A percentile compares a stretch with the other conserved stretches of the same genome.
phyloP scores from a whole-genome alignment of 1,284 basidiomycete species.

The Retiboletus flavoniger region DNA sequence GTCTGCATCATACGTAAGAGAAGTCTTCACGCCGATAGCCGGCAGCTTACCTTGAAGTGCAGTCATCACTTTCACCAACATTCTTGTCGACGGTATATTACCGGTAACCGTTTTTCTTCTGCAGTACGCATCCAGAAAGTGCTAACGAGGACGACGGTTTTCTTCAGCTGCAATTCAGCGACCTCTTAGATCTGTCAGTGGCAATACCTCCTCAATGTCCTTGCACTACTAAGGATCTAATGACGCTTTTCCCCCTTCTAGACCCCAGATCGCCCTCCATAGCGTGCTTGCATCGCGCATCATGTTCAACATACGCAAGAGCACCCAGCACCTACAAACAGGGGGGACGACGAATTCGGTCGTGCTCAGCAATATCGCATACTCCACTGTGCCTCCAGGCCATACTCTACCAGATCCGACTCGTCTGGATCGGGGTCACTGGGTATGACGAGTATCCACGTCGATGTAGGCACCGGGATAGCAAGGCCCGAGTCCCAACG shows the following conservation, averaged over 20 bases:
- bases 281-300: not conserved
- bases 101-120: slow-evolving; percentile 6
- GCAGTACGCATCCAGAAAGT: not conserved
- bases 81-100: slow-evolving; percentile 15
- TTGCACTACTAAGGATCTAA: not conserved
- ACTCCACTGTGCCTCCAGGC: not conserved
- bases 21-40: not conserved
- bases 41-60: not conserved
- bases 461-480: not conserved
- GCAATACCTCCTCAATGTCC: not conserved
- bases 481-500: not conserved
- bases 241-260: not conserved
- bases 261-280: not conserved
- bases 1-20: slow-evolving; percentile 18
- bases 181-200: slow-evolving; percentile 5
- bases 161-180: slow-evolving; percentile 7
- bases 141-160: not conserved
- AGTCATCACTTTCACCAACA: slow-evolving; percentile 21
- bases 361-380: not conserved
- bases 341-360: not conserved
- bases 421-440: not conserved
- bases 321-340: not conserved
- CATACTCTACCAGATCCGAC: not conserved
- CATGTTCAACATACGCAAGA: not conserved
- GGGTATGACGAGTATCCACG: not conserved